A percentile compares a stretch with the other conserved stretches of the same genome.
Evolutionary conservation across 1,139 yeast genomes (phyloP).

Genomic region (Komagataea norvegica): DNA sequence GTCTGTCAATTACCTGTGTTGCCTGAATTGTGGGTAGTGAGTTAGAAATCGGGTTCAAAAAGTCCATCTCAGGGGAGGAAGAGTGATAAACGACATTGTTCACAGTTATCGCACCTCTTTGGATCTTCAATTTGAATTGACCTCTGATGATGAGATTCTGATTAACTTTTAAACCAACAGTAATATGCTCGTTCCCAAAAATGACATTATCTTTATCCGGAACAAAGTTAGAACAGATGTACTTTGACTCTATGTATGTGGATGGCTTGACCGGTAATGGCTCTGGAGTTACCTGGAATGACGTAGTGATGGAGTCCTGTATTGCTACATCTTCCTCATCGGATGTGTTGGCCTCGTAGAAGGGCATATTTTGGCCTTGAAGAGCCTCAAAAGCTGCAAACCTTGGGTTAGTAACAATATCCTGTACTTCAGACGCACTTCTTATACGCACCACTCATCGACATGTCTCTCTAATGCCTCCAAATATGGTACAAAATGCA

Average conservation of each 20-base stretch:
- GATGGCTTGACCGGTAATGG: neutral
- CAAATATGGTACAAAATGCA: neutral
- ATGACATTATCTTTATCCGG: conserved; percentile 38
- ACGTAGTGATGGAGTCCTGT: neutral
- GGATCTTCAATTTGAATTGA: conserved; percentile 46
- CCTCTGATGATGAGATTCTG: conserved; percentile 59
- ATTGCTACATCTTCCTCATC: conserved; percentile 10
- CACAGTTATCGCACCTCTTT: conserved; percentile 53
- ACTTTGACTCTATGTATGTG: conserved; percentile 13
- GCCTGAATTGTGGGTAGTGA: conserved; percentile 54
- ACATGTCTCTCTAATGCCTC: neutral
- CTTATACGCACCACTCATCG: conserved; percentile 7
- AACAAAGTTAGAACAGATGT: conserved; percentile 30
- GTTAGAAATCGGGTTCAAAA: conserved; percentile 50
- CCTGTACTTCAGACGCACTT: neutral
- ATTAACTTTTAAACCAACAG: conserved; percentile 40
- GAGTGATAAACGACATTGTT: conserved; percentile 52
- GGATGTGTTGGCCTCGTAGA: conserved; percentile 16
- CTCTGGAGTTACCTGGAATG: conserved; percentile 6
- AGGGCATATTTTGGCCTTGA: conserved; percentile 8
- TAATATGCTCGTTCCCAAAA: conserved; percentile 30
- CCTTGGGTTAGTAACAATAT: conserved; percentile 4
- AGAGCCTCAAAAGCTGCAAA: conserved; percentile 11
- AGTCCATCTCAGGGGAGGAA: conserved; percentile 29
- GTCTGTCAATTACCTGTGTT: conserved; percentile 37